Base-by-base conservation (phyloP, 2,329 filamentous ascomycete species). In the Colletotrichum destructivum region DNA sequence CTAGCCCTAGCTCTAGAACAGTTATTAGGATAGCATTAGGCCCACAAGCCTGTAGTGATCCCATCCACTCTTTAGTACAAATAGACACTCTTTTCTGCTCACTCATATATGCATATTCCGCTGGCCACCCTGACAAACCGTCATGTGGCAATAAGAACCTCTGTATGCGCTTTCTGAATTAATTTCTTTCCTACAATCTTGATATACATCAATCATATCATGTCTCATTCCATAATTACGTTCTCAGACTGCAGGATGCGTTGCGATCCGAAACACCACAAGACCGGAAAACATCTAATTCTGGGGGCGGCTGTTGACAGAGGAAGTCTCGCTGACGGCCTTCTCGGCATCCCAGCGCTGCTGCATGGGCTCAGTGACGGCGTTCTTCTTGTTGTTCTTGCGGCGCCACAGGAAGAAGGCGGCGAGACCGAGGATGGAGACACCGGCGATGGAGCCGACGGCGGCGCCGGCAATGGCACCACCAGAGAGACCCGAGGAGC, bases 381-480 rank as follows among this genome's bases (percentile, higher is more conserved):
- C 46, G 26, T 49, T 49, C 64, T 64, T 62, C 62, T 65, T 72
- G 74, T 78, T 74, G 62, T 78, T 76, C 69, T 75, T 81, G 21
- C 79, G 77, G 3, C 82, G 75, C 76, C 81, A 80, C 74, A 92
- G 87, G 55, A 92, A 81, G 75, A 93, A 87, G 42, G 89, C 82
- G 1, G 91, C 83, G 1, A 85, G 89, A n/a, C 86, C 85, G 11
- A 95, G 79, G 12, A 94, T 79, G 1, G 86, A 85, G 5, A 90
- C 87, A 54, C 90, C 93, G 12, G 88, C 84, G 11, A 96, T 80
- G 3, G 90, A 87, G 42, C 93, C 94, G 72, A 95, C 85, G 2
- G 93, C 92, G 71, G 94, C 91, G 0, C 93, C 93, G 3, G 93
- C 93, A 77, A 95, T 94, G 23, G 89, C 88, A 52, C 92, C 93